Evolutionary conservation across 2,329 filamentous ascomycete species (phyloP).

Genomic region (Botrytis medusae): DNA sequence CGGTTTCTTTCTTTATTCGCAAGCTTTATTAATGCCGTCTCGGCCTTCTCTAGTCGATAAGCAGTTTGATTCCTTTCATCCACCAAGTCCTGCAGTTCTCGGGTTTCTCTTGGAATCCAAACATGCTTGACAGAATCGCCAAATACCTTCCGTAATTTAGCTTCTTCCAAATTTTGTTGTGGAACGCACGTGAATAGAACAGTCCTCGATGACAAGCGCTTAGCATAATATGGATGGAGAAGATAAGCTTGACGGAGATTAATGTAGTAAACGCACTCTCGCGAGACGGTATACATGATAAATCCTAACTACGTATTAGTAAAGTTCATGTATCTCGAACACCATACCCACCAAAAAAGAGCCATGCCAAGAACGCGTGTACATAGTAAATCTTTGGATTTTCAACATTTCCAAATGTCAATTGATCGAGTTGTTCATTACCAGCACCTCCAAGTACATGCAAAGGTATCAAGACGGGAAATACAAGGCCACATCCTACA

Average conservation of each 20-base stretch:
- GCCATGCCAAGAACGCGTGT: conserved; percentile 60
- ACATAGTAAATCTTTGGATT: conserved; percentile 56
- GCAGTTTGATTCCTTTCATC: conserved; percentile 58
- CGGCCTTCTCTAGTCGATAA: conserved; percentile 62
- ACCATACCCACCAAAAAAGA: conserved; percentile 52
- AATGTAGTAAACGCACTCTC: conserved; percentile 67
- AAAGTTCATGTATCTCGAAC: not conserved
- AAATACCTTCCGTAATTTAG: conserved; percentile 58
- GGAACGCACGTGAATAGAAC: conserved; percentile 68
- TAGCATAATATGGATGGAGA: conserved; percentile 63
- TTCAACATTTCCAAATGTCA: conserved; percentile 60
- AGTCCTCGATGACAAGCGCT: conserved; percentile 64
- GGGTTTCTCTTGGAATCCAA: conserved; percentile 61
- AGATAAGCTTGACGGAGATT: conserved; percentile 69
- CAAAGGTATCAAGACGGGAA: conserved; percentile 64
- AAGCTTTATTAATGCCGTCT: conserved; percentile 60
- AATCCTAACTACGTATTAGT: conserved; percentile 44
- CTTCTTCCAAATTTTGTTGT: conserved; percentile 56
- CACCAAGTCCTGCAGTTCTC: conserved; percentile 59
- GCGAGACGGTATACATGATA: conserved; percentile 64
- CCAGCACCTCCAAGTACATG: conserved; percentile 60
- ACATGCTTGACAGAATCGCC: conserved; percentile 61
- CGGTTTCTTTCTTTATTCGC: conserved; percentile 58
- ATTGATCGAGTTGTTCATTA: conserved; percentile 55
- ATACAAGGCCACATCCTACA: conserved; percentile 61